Base-by-base conservation (phyloP, 179 eudicot genomes). In the Silene noctiflora region DNA sequence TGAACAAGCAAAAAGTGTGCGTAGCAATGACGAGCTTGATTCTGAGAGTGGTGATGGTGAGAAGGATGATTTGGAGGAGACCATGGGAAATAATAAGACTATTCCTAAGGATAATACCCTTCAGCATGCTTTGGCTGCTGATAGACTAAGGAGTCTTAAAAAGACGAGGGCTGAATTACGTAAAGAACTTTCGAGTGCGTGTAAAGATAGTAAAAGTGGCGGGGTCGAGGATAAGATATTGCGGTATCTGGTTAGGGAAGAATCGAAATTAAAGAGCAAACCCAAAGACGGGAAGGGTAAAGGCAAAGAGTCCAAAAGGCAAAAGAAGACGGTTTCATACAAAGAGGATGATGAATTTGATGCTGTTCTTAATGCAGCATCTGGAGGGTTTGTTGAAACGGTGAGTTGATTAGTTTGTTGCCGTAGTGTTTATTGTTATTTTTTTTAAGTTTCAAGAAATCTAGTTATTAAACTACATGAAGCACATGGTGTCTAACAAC, bases 331-430 rank as follows among this genome's bases (percentile, higher is more conserved):
- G 68, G 88, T 86, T 77, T 79, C 91, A 62, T 85, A 88, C 63
- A 86, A 31, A 42, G 99, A 91, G 60, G 99, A 96, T 81, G 94
- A 82, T 62, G 92, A 91, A 66, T 96, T 93, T 77, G 99, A 93
- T 78, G 88, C 95, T 60, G 93, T 85, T 21, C 78, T 93, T 69
- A 90, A 90, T 86, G 95, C 97, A 21, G 97, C 99, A 55, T 95
- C 98, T 65, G 85, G 91, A 56, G 99, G 99, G 79, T 93, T 96
- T 81, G 88, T 96, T 77, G 99, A 96, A 84, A 96, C 99, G 66
- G 99, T 96, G 76, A 87, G 88, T 79, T 61, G 77, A 79, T 20
- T 21, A 58, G 0, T 63, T 71, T 46, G 31, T 61, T 46, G 25
- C 16, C 44, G 2, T 77, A 42, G 29, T 44, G 17, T 19, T 39